These are phyloP conservation scores for Tranzscheliella williamsii DNA, from an alignment of 1,284 basidiomycete genomes.

Conservation along the genomic window DNA sequence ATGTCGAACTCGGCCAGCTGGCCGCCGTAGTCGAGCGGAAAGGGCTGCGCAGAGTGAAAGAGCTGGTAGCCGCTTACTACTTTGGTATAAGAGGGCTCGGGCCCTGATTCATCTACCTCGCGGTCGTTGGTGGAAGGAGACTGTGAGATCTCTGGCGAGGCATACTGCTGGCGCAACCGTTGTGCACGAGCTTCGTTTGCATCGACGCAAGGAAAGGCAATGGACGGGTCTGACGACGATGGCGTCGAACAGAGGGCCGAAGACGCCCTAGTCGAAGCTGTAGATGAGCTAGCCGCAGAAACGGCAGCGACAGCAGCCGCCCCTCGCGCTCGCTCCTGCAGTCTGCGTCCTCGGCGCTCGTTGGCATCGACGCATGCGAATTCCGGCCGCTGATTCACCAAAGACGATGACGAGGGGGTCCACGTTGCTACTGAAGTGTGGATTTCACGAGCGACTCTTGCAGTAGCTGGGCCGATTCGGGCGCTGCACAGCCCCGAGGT, in stretches of 20 bases:
- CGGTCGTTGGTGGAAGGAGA: not conserved
- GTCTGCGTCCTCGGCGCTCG: constrained; percentile 41
- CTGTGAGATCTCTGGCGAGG: constrained; percentile 2
- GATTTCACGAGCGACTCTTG: no score
- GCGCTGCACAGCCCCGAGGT: no score
- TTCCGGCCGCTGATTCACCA: constrained; percentile 10
- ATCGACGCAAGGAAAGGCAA: constrained; percentile 56
- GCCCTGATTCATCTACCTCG: constrained; percentile 51
- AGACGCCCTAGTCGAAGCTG: not conserved
- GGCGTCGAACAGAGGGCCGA: constrained; percentile 8
- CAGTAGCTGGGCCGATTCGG: no score
- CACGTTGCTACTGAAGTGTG: no score
- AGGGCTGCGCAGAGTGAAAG: constrained; percentile 64
- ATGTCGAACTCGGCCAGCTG: constrained; percentile 76
- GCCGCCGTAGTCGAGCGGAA: constrained; percentile 75
- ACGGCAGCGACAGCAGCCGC: not conserved
- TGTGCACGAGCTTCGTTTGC: constrained; percentile 53
- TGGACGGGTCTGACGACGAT: constrained; percentile 15
- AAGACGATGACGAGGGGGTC: constrained; percentile 3
- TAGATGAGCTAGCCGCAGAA: not conserved
- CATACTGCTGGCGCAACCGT: constrained; percentile 37
- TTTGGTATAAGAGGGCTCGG: constrained; percentile 63
- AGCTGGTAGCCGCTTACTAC: constrained; percentile 62
- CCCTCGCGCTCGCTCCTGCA: constrained; percentile 10
- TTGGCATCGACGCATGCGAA: constrained; percentile 58